These are phyloP conservation scores for Berberis vulgaris DNA, from an alignment of 164 flowering plant species.

Conservation along the genomic window DNA sequence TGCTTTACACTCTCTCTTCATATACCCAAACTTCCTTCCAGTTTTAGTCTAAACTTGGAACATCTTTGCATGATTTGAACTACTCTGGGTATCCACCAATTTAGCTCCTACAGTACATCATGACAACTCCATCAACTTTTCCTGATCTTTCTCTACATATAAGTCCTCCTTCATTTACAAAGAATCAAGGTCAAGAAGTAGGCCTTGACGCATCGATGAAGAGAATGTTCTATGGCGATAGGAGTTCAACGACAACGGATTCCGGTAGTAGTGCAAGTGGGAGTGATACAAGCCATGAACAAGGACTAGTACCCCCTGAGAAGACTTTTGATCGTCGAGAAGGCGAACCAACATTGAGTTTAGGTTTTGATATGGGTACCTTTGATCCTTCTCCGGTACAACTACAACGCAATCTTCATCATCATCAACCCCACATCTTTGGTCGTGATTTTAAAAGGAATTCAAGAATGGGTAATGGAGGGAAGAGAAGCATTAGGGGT, in stretches of 20 bases:
- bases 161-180: conserved; percentile 48
- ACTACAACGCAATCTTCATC: conserved; percentile 13
- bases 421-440: conserved; percentile 46
- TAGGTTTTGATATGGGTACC: conserved; percentile 41
- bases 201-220: conserved; percentile 15
- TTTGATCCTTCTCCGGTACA: conserved; percentile 11
- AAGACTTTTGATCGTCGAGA: conserved; percentile 9
- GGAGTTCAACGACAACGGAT: conserved; percentile 38
- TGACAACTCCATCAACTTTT: conserved; percentile 23
- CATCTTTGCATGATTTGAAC: conserved; percentile 16
- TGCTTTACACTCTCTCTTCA: conserved; percentile 4
- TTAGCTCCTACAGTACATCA: not conserved
- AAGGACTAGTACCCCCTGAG: conserved; percentile 19
- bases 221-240: conserved; percentile 20
- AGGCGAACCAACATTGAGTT: conserved; percentile 30
- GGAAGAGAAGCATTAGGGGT: conserved; percentile 66
- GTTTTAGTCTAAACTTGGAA: not conserved
- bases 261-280: conserved; percentile 42
- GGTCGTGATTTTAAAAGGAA: conserved; percentile 57
- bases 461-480: conserved; percentile 30
- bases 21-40: not conserved
- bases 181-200: conserved; percentile 14
- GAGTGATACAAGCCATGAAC: conserved; percentile 73
- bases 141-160: conserved; percentile 88
- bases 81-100: not conserved